Evolutionary conservation across 148 eudicot genomes (phyloP).

Genomic region (Camellia granthamiana): DNA sequence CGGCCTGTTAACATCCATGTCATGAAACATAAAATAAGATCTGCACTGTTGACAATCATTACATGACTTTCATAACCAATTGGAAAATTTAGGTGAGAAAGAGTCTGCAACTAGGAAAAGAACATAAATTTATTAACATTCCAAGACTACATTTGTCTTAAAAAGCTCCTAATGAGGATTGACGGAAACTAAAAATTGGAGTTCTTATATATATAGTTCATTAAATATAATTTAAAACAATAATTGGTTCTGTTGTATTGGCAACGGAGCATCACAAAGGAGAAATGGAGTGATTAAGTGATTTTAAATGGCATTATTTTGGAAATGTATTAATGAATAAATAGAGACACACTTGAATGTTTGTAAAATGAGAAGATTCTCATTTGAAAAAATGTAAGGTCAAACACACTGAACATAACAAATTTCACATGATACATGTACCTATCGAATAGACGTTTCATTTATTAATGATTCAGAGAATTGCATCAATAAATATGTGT

Average conservation of each 20-base stretch:
- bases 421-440: background rate
- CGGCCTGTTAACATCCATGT: constrained; percentile 64
- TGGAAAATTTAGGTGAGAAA: background rate
- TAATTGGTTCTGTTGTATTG: background rate
- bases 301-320: background rate
- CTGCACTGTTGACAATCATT: constrained; percentile 59
- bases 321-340: background rate
- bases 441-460: background rate
- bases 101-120: background rate
- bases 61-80: constrained; percentile 13
- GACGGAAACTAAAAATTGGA: background rate
- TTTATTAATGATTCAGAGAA: background rate
- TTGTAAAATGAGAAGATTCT: background rate
- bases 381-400: background rate
- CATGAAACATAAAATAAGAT: constrained; percentile 95
- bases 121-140: background rate
- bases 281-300: background rate
- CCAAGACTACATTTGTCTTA: background rate
- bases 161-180: background rate
- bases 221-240: background rate
- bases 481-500: background rate
- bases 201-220: background rate
- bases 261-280: constrained; percentile 1
- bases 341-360: background rate
- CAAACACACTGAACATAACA: background rate